Evolutionary conservation across 176 grass and related monocot species (phyloP).

Genomic region (Eremochloa ophiuroides): DNA sequence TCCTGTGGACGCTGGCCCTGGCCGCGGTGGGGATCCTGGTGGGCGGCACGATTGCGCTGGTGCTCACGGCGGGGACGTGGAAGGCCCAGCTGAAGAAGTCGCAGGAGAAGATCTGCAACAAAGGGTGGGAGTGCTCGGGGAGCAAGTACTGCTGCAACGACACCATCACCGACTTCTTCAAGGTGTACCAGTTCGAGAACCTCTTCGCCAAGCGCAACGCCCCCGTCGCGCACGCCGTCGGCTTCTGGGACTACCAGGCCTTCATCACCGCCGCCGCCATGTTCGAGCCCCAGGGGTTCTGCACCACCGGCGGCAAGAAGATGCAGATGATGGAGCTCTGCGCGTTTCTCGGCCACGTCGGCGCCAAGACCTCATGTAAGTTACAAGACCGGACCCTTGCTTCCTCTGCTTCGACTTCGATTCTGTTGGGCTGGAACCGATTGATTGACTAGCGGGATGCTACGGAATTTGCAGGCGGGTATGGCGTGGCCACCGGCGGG

Average conservation of each 20-base stretch:
- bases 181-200: constrained; percentile 98
- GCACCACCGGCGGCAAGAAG: constrained; percentile 82
- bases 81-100: constrained; percentile 44
- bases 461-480: constrained; percentile 43
- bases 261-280: constrained; percentile 73
- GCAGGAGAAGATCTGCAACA: constrained; percentile 74
- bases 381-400: no score
- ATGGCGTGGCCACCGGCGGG: constrained; percentile 68
- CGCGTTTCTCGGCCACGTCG: constrained; percentile 87
- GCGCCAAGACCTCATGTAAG: constrained; percentile 75
- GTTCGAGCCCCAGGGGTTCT: constrained; percentile 80
- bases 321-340: constrained; percentile 93
- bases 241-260: constrained; percentile 96
- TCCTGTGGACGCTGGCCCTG: constrained; percentile 21
- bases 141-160: constrained; percentile 97
- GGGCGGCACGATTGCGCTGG: constrained; percentile 36
- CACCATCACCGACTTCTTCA: constrained; percentile 95
- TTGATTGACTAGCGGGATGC: not conserved
- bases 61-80: constrained; percentile 46
- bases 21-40: constrained; percentile 29
- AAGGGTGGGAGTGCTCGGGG: constrained; percentile 87
- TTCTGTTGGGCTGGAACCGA: not conserved
- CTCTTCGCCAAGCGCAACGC: constrained; percentile 93
- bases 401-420: not conserved
- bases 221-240: constrained; percentile 64